Base-by-base conservation (phyloP, 345 rosid species). In the Cardiospermum halicacabum region DNA sequence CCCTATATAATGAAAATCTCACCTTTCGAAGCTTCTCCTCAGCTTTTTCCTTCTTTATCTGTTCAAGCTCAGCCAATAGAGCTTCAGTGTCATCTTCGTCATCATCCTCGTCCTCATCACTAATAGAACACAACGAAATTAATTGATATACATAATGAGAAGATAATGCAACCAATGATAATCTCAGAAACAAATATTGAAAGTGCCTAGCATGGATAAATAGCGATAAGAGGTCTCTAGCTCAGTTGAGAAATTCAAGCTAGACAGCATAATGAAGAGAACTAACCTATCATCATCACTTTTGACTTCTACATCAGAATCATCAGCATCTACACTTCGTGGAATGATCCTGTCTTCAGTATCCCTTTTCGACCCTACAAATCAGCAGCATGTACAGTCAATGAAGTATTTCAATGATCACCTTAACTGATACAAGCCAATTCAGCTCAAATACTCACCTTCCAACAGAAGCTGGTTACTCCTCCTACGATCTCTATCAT, bases 261-360 rank as follows among this genome's bases (percentile, higher is more conserved):
- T 21, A 66, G 55, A 30, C 28, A 21, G 28, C 50, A 42, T 63
- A 31, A 51, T 24, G 11, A 34, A 65, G 42, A 64, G 34, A 28
- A 64, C 26, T 8, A 36, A 91, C 96, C 96, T 85, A 11, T 82
- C 96, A 80, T 78, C 80, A 3, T 77, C 89, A 68, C 84, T 83
- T 72, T 82, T 81, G 60, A 70, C 75, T 56, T 92, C 96, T 59
- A 82, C 83, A 75, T 89, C 98, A 76, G 98, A 92, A 75, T 92
- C 98, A 87, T 92, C 96, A 69, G 99, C 99, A 84, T 94, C 97
- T 37, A 84, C 77, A 69, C 78, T 87, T 54, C 91, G 95, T 27
- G 93, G 97, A 55, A 84, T 54, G 56, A 84, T 82, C 48, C 99
- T 89, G 27, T 87, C 99, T 73, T 91, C 99, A 64, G 75, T 62